These are phyloP conservation scores for Chrysanthemum seticuspe DNA, from an alignment of 129 eudicot species.

Conservation along the genomic window DNA sequence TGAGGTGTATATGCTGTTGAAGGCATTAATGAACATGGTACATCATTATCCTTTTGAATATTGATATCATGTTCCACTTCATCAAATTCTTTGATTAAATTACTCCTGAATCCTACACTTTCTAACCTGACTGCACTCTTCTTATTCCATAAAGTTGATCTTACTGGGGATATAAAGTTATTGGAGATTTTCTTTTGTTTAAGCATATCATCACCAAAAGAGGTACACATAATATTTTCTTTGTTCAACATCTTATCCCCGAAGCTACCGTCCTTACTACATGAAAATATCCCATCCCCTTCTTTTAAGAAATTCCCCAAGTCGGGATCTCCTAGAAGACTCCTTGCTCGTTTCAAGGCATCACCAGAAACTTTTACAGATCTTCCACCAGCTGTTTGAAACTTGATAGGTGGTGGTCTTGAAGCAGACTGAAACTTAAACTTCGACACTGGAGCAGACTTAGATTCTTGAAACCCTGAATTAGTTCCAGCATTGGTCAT, in stretches of 20 bases:
- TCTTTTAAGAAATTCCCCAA: conserved; percentile 50
- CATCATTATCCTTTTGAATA: conserved; percentile 26
- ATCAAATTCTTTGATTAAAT: conserved; percentile 70
- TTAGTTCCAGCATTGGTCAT: conserved; percentile 20
- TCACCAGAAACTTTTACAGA: conserved; percentile 81
- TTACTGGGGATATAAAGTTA: conserved; percentile 60
- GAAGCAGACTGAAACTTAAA: conserved; percentile 30
- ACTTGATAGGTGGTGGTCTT: conserved; percentile 66
- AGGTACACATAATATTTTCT: conserved; percentile 29
- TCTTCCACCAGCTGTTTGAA: conserved; percentile 96
- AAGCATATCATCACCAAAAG: conserved; percentile 23
- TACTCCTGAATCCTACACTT: conserved; percentile 45
- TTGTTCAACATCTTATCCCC: conserved; percentile 26
- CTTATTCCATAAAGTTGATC: conserved; percentile 39
- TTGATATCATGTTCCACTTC: conserved; percentile 50
- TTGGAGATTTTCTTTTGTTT: conserved; percentile 37
- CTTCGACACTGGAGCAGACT: conserved; percentile 26
- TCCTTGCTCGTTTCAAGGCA: conserved; percentile 87
- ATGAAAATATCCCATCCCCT: conserved; percentile 42
- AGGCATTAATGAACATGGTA: conserved; percentile 19
- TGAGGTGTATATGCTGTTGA: conserved; percentile 2
- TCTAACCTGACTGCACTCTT: conserved; percentile 33
- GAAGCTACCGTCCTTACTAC: conserved; percentile 24
- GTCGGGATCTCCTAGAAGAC: conserved; percentile 84
- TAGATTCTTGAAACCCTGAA: conserved; percentile 27